Percentiles rank a stretch among this genome's conserved stretches.
Conservation (phyloP, 192 early-diverging fungal species). For the Haplosporangium gracile region DNA sequence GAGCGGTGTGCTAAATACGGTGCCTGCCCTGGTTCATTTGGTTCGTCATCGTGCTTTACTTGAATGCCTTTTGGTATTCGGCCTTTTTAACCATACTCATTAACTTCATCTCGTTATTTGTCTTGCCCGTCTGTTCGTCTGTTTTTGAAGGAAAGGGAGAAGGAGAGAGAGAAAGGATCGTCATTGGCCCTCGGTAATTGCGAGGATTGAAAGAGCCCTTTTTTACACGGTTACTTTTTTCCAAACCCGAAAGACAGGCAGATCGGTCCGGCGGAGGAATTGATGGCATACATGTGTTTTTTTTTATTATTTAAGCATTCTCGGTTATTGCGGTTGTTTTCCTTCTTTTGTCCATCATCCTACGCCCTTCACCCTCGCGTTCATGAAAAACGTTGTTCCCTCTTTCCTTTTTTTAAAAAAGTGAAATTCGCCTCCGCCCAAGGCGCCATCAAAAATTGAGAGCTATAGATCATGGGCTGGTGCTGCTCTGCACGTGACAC, state of each 20-base stretch:
- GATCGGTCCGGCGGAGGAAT: not conserved
- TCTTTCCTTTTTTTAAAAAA: not conserved
- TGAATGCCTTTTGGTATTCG: not conserved
- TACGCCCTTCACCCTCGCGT: not conserved
- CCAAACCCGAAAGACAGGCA: not conserved
- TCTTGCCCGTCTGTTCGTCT: no score
- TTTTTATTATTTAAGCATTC: not conserved
- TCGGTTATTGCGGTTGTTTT: not conserved
- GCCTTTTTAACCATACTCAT: not conserved
- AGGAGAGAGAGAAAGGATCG: no score
- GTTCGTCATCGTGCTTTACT: not conserved
- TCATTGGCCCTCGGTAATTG: no score
- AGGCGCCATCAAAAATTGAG: not conserved
- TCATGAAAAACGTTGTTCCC: conserved; percentile 6
- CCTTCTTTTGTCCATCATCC: not conserved
- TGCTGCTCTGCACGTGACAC: not conserved
- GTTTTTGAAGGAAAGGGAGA: no score
- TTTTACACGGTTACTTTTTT: not conserved
- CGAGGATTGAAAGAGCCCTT: not conserved
- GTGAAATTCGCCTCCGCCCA: not conserved
- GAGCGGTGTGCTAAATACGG: conserved; percentile 8
- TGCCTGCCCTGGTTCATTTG: not conserved
- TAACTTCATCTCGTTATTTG: no score
- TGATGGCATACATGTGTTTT: not conserved
- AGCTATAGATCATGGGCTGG: not conserved